Evolutionary conservation across 768 basidiomycete species (phyloP), one percentile per base, ranked within the genome.

Genomic region (Mycena belliarum): DNA sequence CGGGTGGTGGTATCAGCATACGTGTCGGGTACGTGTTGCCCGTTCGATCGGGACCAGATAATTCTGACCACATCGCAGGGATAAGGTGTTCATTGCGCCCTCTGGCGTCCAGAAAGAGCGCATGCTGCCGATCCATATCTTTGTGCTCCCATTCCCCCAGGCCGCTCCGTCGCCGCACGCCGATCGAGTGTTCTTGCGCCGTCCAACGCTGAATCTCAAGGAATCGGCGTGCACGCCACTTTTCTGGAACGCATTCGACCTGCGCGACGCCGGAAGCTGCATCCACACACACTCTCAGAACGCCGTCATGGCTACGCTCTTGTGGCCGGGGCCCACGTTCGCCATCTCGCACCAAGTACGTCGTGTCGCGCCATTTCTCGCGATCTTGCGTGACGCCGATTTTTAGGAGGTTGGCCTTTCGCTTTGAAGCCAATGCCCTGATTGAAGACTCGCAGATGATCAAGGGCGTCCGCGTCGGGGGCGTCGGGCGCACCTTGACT

Each of bases 51-150:
- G 11, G 29, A 12, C 29, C 18, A 15, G 5, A 1, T 2, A 23
- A 20, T 33, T 47, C n/a, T 32, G 20, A 47, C 3, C 11, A 11
- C 11, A 28, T n/a, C 0, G 7, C 63, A 88, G 89, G 15, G 83
- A 91, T 57, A 86, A 85, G 59, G 91, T 93, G 20, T 94, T 84
- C 74, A 88, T 94, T 63, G 91, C 92, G 8, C 92, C 93, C 0
- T 93, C 91, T 1, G 91, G 91, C 3, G 93, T 95, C 2, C 93
- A 95, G 70, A 95, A 95, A 66, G 93, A 95, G 63, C 83, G 92
- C 15, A 95, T 95, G 61, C 75, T 82, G 60, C 85, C 92, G 0
- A 76, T 74, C n/a, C 87, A 95, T 70, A 93, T 95, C 48, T 95
- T 95, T 63, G 93, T 95, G 7, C 78, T 95, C 25, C 89, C 91